Evolutionary conservation across 2,329 filamentous ascomycete species (phyloP).

Genomic region (Penicillium sp.): DNA sequence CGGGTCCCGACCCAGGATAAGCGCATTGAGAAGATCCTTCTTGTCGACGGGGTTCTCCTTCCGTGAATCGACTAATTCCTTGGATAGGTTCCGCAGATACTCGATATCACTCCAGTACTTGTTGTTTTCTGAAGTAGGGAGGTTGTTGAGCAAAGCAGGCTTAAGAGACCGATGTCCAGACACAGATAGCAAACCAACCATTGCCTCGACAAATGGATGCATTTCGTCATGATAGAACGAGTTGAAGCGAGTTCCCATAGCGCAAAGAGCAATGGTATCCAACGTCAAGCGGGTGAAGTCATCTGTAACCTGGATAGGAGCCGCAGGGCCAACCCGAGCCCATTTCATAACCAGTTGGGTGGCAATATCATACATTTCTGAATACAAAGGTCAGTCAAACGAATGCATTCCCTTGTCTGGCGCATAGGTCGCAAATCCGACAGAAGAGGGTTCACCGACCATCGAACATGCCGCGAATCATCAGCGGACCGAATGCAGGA

Average conservation of each 20-base stretch:
- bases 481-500: slow-evolving; percentile 48
- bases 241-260: slow-evolving; percentile 73
- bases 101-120: slow-evolving; percentile 33
- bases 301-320: slow-evolving; percentile 59
- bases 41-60: slow-evolving; percentile 54
- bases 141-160: slow-evolving; percentile 46
- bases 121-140: slow-evolving; percentile 39
- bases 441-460: slow-evolving; percentile 18
- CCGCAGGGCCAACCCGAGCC: slow-evolving; percentile 51
- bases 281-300: slow-evolving; percentile 72
- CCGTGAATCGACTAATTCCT: slow-evolving; percentile 60
- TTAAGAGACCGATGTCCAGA: slow-evolving; percentile 52
- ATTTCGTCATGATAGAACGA: slow-evolving; percentile 66
- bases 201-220: slow-evolving; percentile 68
- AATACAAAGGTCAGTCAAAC: neutral
- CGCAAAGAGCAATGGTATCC: slow-evolving; percentile 68
- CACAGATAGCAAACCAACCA: slow-evolving; percentile 62
- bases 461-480: slow-evolving; percentile 45
- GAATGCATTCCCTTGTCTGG: neutral
- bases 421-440: neutral
- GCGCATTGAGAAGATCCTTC: slow-evolving; percentile 67
- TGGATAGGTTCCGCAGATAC: slow-evolving; percentile 54
- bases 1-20: slow-evolving; percentile 66
- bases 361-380: slow-evolving; percentile 43
- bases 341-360: slow-evolving; percentile 42